phyloP scores from a whole-genome alignment of 2,329 filamentous ascomycete species.

The Falciphora oryzae region DNA sequence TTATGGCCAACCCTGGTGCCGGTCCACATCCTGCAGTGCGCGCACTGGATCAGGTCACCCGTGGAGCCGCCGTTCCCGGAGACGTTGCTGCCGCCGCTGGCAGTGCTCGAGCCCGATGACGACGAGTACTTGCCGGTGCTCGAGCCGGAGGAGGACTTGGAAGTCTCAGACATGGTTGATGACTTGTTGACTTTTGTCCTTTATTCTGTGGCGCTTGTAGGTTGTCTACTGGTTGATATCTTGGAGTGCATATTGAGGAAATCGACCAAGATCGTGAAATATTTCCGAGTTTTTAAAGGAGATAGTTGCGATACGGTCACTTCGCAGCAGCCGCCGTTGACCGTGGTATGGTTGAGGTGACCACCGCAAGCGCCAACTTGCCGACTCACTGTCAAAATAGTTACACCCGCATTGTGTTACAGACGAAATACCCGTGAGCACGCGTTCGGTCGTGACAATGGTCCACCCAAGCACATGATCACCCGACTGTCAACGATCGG shows the following conservation, averaged over 20 bases:
- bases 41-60: not conserved
- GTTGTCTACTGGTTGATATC: not conserved
- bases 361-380: not conserved
- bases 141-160: not conserved
- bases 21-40: not conserved
- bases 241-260: not conserved
- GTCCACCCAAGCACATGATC: not conserved
- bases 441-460: not conserved
- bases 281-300: not conserved
- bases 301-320: not conserved
- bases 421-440: too few species aligned
- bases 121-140: not conserved
- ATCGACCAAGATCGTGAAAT: not conserved
- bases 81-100: not conserved
- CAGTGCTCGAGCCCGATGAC: not conserved
- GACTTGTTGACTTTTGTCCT: not conserved
- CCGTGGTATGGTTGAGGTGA: too few species aligned
- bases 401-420: not conserved
- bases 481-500: not conserved
- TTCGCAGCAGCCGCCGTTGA: too few species aligned
- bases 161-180: not conserved
- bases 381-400: not conserved
- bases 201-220: not conserved
- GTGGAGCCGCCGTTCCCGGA: not conserved
- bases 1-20: constrained; percentile 1